Conservation (phyloP, 352 stramenopile genomes). For the Pythium coloratum region DNA sequence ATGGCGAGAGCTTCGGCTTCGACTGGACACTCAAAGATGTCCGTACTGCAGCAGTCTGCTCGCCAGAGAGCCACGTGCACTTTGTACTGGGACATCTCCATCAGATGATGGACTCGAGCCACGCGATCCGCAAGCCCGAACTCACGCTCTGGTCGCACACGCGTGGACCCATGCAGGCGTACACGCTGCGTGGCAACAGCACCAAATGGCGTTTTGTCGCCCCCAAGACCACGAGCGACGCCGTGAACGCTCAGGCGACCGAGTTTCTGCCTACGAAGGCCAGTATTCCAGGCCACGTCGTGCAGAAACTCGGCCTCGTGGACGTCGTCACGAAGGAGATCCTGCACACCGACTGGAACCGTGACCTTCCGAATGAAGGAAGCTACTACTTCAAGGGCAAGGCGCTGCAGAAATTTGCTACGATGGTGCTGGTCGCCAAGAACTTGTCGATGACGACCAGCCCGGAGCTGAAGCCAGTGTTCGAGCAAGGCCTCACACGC, state of each 20-base stretch:
- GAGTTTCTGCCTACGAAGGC: constrained; percentile 46
- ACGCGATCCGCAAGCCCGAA: constrained; percentile 40
- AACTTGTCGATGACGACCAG: constrained; percentile 56
- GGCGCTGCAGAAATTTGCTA: constrained; percentile 71
- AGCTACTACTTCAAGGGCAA: constrained; percentile 90
- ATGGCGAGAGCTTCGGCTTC: constrained; percentile 59
- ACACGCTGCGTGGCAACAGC: constrained; percentile 31
- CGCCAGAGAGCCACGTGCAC: constrained; percentile 35
- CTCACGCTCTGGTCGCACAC: constrained; percentile 75
- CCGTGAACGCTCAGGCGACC: constrained; percentile 42
- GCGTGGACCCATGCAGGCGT: constrained; percentile 63
- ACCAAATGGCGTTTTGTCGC: constrained; percentile 56
- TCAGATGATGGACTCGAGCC: constrained; percentile 48
- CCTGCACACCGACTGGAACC: constrained; percentile 53
- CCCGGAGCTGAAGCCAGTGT: constrained; percentile 47
- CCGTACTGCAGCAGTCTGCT: not conserved
- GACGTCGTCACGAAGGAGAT: constrained; percentile 62
- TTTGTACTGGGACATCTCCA: constrained; percentile 69
- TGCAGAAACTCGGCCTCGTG: constrained; percentile 20
- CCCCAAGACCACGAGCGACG: constrained; percentile 35
- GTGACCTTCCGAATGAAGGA: constrained; percentile 49
- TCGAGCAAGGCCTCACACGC: constrained; percentile 46
- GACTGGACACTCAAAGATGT: constrained; percentile 46
- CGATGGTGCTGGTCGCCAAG: constrained; percentile 71
- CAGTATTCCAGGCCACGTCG: constrained; percentile 34